Percentiles rank a stretch among this genome's conserved stretches.
Conservation (phyloP, 352 stramenopile species). For the Globisporangium echinulatum region DNA sequence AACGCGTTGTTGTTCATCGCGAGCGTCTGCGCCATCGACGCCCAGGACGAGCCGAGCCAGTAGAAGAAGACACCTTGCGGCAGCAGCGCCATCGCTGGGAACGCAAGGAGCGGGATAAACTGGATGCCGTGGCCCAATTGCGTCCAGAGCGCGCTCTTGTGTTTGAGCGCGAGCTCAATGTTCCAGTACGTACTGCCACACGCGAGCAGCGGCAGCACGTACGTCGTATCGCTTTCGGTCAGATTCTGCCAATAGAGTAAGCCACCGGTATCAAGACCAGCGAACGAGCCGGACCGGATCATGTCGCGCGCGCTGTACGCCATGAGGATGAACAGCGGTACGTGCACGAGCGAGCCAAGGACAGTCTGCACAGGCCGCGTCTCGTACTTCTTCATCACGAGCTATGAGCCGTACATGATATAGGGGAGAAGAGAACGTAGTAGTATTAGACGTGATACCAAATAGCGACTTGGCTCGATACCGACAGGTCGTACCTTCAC, state of each 20-base stretch:
- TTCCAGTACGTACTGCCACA: conserved; percentile 58
- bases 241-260: conserved; percentile 66
- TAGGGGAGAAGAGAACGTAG: background rate
- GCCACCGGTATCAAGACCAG: conserved; percentile 51
- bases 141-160: conserved; percentile 43
- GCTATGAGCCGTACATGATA: conserved; percentile 7
- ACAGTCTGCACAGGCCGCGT: conserved; percentile 62
- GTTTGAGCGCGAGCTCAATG: conserved; percentile 39
- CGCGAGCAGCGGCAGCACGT: conserved; percentile 47
- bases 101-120: conserved; percentile 47
- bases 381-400: conserved; percentile 72
- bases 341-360: conserved; percentile 54
- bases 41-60: conserved; percentile 68
- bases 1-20: conserved; percentile 66
- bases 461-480: background rate
- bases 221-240: conserved; percentile 53
- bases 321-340: conserved; percentile 67
- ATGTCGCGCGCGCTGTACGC: conserved; percentile 73
- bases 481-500: conserved; percentile 20
- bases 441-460: background rate
- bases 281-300: conserved; percentile 63
- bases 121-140: conserved; percentile 36
- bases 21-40: conserved; percentile 50
- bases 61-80: conserved; percentile 81
- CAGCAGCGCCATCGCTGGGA: conserved; percentile 40